Percentiles rank a stretch among this genome's conserved stretches.
Conservation (phyloP, 495 filamentous ascomycete species). For the Aspergillus sclerotioniger region DNA sequence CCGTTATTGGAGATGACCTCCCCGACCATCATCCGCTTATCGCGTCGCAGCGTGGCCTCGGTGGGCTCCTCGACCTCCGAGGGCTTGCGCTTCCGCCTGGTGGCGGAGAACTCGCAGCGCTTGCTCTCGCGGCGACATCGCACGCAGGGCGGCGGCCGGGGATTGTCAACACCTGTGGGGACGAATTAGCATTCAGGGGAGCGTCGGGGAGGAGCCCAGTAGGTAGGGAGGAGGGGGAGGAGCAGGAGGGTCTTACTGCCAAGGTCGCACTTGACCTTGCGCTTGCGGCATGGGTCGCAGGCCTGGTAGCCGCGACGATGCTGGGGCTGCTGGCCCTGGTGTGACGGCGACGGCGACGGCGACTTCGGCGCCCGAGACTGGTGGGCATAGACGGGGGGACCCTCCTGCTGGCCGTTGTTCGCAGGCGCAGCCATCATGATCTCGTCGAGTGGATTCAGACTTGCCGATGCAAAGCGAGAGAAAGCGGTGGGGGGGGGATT, state of each 20-base stretch:
- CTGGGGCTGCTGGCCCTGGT: constrained; percentile 30
- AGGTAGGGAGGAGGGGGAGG: constrained; percentile 4
- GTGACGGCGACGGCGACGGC: constrained; percentile 21
- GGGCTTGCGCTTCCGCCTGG: constrained; percentile 82
- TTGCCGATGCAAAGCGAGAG: constrained; percentile 49
- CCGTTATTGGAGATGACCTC: constrained; percentile 26
- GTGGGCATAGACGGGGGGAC: constrained; percentile 16
- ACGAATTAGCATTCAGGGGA: neutral
- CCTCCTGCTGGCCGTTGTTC: constrained; percentile 16
- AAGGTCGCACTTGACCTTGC: constrained; percentile 92
- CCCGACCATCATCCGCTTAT: constrained; percentile 50
- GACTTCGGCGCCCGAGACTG: constrained; percentile 26
- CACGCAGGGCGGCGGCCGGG: constrained; percentile 89
- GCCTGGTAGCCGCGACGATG: constrained; percentile 80
- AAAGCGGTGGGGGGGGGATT: constrained; percentile 35
- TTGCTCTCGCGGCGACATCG: constrained; percentile 90
- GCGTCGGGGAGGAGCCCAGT: neutral
- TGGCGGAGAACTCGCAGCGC: constrained; percentile 96
- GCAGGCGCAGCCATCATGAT: constrained; percentile 24
- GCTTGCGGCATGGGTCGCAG: constrained; percentile 85
- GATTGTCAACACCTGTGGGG: constrained; percentile 73
- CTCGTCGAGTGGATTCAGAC: constrained; percentile 13
- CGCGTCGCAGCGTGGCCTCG: constrained; percentile 50
- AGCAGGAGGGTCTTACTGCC: constrained; percentile 58
- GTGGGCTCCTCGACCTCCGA: constrained; percentile 60